phyloP scores from a whole-genome alignment of 176 grass and related monocot species.

The Rhynchospora breviuscula region DNA sequence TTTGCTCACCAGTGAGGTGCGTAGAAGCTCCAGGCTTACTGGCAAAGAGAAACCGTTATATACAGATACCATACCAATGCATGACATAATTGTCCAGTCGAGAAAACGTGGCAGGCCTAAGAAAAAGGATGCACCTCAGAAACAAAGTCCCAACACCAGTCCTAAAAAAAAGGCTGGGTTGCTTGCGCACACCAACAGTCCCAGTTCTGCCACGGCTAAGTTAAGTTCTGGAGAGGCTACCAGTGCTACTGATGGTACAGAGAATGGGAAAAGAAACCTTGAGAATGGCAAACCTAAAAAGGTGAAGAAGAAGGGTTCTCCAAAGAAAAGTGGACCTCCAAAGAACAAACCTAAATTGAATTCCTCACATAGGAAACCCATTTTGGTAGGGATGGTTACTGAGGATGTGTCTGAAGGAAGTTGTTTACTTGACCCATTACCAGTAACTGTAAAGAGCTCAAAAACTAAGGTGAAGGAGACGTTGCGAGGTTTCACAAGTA shows the following conservation, averaged over 20 bases:
- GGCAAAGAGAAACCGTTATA: background rate
- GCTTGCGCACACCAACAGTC: background rate
- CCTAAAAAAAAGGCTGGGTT: background rate
- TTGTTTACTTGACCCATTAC: background rate
- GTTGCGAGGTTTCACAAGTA: slow-evolving; percentile 54
- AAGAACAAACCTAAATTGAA: slow-evolving; percentile 8
- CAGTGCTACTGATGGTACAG: too few relatives aligned
- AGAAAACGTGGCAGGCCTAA: background rate
- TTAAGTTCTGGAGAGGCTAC: background rate
- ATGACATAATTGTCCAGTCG: background rate
- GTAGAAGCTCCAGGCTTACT: background rate
- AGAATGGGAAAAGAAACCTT: too few relatives aligned
- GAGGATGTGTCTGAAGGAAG: slow-evolving; percentile 17
- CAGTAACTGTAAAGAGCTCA: slow-evolving; percentile 23
- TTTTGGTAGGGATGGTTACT: slow-evolving; percentile 5
- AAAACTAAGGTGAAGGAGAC: slow-evolving; percentile 31
- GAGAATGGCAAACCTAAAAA: background rate
- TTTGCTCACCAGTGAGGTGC: background rate
- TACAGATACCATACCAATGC: background rate
- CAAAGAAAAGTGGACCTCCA: background rate
- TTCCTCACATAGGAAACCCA: background rate
- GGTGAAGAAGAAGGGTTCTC: background rate
- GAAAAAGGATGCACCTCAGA: background rate
- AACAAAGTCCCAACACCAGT: background rate
- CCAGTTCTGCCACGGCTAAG: too few relatives aligned